Conservation (phyloP, 768 basidiomycete species). For the Leucogyrophana mollusca region DNA sequence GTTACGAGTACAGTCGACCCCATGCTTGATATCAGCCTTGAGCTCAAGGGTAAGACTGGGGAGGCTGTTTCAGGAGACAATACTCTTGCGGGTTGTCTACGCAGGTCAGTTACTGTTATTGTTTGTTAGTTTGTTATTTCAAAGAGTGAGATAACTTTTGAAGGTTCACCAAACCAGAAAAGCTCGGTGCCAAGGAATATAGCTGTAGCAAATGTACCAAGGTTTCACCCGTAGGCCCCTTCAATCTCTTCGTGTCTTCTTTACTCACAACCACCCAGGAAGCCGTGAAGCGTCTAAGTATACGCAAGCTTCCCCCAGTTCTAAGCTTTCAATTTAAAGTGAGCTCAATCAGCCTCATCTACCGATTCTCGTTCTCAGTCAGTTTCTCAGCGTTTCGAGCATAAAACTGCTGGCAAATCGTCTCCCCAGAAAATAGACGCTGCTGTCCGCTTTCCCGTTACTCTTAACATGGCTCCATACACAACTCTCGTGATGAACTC, state of each 20-base stretch:
- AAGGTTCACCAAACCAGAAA: conserved; percentile 87
- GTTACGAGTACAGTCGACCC: conserved; percentile 82
- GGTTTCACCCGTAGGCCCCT: conserved; percentile 54
- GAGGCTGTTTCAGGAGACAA: conserved; percentile 48
- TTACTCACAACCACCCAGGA: conserved; percentile 40
- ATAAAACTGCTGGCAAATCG: conserved; percentile 70
- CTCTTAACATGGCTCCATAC: conserved; percentile 86
- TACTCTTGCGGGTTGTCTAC: conserved; percentile 73
- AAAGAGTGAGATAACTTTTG: not conserved
- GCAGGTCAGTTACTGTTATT: conserved; percentile 46
- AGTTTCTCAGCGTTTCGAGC: conserved; percentile 81
- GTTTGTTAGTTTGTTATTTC: conserved; percentile 5
- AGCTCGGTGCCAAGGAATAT: conserved; percentile 79
- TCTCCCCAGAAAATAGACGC: conserved; percentile 84
- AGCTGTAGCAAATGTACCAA: conserved; percentile 81
- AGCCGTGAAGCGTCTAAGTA: conserved; percentile 82
- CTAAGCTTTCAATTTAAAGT: conserved; percentile 96
- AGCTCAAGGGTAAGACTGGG: conserved; percentile 59
- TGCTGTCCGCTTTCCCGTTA: conserved; percentile 77
- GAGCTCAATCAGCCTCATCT: conserved; percentile 1
- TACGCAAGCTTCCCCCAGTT: conserved; percentile 84
- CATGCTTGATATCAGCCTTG: conserved; percentile 88
- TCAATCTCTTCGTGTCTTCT: conserved; percentile 3
- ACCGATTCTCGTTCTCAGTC: not conserved
- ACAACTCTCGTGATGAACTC: conserved; percentile 63